Evolutionary conservation across 192 early-diverging fungal genomes (phyloP).

Genomic region (Phycomyces nitens): DNA sequence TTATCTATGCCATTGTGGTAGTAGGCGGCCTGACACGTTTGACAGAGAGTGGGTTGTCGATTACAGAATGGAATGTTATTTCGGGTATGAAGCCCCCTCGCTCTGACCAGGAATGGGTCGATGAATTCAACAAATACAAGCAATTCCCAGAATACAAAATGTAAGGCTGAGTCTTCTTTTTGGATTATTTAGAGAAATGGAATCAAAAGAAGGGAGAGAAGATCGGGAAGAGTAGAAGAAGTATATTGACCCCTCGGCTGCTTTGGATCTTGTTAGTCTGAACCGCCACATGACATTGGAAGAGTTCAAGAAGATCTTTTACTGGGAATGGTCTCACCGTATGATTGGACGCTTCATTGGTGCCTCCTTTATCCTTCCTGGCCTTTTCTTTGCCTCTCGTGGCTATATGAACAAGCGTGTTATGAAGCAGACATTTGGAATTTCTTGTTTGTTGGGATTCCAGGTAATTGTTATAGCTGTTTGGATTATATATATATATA

Average conservation of each 20-base stretch:
- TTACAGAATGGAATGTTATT: conserved; percentile 96
- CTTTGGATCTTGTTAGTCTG: conserved; percentile 48
- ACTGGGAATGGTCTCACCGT: conserved; percentile 97
- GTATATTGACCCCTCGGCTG: not conserved
- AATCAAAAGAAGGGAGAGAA: not conserved
- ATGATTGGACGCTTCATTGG: conserved; percentile 94
- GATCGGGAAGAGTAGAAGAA: not conserved
- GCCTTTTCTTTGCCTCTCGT: conserved; percentile 76
- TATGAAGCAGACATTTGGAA: conserved; percentile 53
- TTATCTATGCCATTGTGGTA: conserved; percentile 91
- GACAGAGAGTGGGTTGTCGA: conserved; percentile 96
- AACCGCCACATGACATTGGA: conserved; percentile 84
- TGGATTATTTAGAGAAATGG: not conserved
- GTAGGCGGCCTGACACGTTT: conserved; percentile 93
- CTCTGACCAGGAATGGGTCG: conserved; percentile 81
- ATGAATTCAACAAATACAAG: conserved; percentile 98
- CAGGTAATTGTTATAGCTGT: conserved; percentile 50
- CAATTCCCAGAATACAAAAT: conserved; percentile 96
- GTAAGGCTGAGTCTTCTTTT: conserved; percentile 40
- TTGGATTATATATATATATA: not conserved
- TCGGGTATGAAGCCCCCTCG: conserved; percentile 89
- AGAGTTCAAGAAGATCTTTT: conserved; percentile 97
- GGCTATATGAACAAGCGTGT: conserved; percentile 75
- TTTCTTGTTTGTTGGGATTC: conserved; percentile 66
- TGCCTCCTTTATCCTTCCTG: conserved; percentile 80